Base-by-base conservation (phyloP, 805 yeast genomes). In the Metschnikowia borealis region DNA sequence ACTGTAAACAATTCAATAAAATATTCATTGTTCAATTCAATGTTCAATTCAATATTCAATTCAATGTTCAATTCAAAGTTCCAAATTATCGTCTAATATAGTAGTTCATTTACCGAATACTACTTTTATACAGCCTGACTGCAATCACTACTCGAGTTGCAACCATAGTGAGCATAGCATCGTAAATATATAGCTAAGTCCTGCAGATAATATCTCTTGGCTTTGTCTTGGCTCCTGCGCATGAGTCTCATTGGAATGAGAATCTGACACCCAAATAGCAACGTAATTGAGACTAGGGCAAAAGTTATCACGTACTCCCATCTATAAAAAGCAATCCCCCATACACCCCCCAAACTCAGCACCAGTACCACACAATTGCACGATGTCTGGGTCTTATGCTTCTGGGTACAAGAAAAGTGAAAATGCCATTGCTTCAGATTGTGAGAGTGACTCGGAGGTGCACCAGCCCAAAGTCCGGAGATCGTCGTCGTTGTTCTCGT, bases 401-500 rank as follows among this genome's bases (percentile, higher is more conserved):
- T 52, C 66, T 14, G 63, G 62, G 38, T 59, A 51, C 46, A 66
- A 56, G 51, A 48, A 39, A 14, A 51, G 63, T 58, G 73, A 70
- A 37, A 59, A 66, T 14, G 75, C 75, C 20, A 60, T 70, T 40
- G 67, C 62, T 15, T 70, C 75, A 2, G 75, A 70, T 54, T 62
- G 66, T 18, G 75, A 70, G 34, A 57, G 63, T 45, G 73, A 68
- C 50, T 62, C 58, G 23, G 68, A 53, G n/a, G 48, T 57, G 6
- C 44, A 54, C 26, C 63, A 23, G 5, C 65, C 64, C 18, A 56
- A 56, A 43, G 60, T 77, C 23, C 70, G 82, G 59, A 70, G 83
- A 58, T 78, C 81, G 52, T 74, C 84, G 15, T 81, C 85, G 57
- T 51, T 80, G 67, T 63, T 76, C 54, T 71, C 77, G 36, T 71